Conservation (phyloP, 805 yeast genomes). For the Schwanniomyces sp. region DNA sequence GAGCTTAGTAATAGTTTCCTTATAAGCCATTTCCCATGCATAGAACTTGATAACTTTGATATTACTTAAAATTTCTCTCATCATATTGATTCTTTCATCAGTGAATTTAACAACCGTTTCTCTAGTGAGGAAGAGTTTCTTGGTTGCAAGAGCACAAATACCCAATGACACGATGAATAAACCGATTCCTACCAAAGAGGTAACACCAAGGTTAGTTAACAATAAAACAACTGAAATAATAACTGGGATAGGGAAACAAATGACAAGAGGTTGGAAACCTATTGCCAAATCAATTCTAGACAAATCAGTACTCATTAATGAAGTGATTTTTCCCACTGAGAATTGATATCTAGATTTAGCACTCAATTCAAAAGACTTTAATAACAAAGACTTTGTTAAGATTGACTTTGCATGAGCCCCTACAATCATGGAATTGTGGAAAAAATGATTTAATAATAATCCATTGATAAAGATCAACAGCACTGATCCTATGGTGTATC, state of each 20-base stretch:
- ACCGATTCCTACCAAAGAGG: slow-evolving; percentile 43
- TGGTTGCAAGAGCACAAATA: slow-evolving; percentile 34
- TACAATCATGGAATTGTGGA: slow-evolving; percentile 42
- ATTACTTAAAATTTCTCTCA: slow-evolving; percentile 42
- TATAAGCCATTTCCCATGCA: slow-evolving; percentile 48
- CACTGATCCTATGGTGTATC: slow-evolving; percentile 72
- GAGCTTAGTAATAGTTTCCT: slow-evolving; percentile 30
- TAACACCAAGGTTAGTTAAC: slow-evolving; percentile 35
- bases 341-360: slow-evolving; percentile 32
- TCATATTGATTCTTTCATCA: slow-evolving; percentile 41
- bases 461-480: slow-evolving; percentile 50
- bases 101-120: slow-evolving; percentile 37
- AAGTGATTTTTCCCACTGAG: slow-evolving; percentile 40
- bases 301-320: slow-evolving; percentile 44
- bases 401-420: slow-evolving; percentile 43
- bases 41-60: slow-evolving; percentile 45
- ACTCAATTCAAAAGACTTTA: slow-evolving; percentile 39
- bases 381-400: slow-evolving; percentile 36
- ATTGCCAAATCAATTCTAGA: slow-evolving; percentile 44
- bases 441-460: slow-evolving; percentile 39
- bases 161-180: slow-evolving; percentile 34
- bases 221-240: slow-evolving; percentile 37
- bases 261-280: slow-evolving; percentile 42
- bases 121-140: slow-evolving; percentile 33
- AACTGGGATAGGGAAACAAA: slow-evolving; percentile 44